Evolutionary conservation across 1,284 basidiomycete genomes (phyloP).

Genomic region (Naganishia cerealis): DNA sequence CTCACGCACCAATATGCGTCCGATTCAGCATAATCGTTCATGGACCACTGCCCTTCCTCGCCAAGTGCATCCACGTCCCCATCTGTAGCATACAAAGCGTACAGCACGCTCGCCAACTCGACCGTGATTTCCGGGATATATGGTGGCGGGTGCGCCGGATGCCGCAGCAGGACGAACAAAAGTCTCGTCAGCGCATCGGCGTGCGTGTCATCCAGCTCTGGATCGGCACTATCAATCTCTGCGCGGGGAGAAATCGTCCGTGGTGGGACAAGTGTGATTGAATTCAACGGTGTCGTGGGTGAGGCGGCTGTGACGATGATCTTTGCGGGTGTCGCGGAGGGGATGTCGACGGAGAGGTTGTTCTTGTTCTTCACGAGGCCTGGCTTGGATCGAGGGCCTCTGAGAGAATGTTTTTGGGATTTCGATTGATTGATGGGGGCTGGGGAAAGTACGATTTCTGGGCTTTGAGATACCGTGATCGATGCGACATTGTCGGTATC

Average conservation of each 20-base stretch:
- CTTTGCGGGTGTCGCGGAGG: neutral
- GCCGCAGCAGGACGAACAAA: conserved; percentile 49
- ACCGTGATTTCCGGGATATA: conserved; percentile 39
- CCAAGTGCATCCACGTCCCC: conserved; percentile 12
- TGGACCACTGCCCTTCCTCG: neutral
- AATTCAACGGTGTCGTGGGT: conserved; percentile 23
- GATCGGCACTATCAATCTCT: conserved; percentile 23
- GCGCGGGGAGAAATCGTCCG: conserved; percentile 32
- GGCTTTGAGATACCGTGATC: neutral
- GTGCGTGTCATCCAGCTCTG: conserved; percentile 42
- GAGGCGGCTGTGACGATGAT: conserved; percentile 23
- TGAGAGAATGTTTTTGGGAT: neutral
- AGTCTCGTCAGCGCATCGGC: conserved; percentile 50
- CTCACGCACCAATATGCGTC: conserved; percentile 50
- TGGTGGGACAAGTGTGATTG: conserved; percentile 47
- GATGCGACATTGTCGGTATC: neutral
- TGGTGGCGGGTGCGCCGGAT: conserved; percentile 38
- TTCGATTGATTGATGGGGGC: neutral
- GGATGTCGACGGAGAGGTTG: conserved; percentile 1
- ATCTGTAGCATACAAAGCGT: conserved; percentile 43
- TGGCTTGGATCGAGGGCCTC: conserved; percentile 13
- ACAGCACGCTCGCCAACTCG: conserved; percentile 51
- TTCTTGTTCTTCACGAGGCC: neutral
- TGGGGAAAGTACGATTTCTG: conserved; percentile 23
- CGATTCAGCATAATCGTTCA: conserved; percentile 44